Percentiles rank a stretch among this genome's conserved stretches.
phyloP scores from a whole-genome alignment of 495 filamentous ascomycete species.

The Cercophora samala region DNA sequence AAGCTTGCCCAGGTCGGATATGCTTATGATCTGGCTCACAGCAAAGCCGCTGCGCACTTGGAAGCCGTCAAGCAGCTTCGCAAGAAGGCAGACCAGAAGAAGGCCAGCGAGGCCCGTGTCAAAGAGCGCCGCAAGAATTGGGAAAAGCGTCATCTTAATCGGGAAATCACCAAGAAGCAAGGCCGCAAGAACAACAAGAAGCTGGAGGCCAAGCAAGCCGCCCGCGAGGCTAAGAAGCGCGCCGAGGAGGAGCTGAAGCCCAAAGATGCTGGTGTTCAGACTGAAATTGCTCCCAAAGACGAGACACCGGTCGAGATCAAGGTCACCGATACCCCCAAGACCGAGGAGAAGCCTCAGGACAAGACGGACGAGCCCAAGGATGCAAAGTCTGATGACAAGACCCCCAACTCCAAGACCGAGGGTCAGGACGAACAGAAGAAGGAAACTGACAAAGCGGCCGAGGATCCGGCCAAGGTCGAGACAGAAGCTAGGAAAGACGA shows the following conservation, averaged over 20 bases:
- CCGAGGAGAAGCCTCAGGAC: conserved; percentile 31
- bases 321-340: conserved; percentile 29
- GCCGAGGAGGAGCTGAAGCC: conserved; percentile 41
- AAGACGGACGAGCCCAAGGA: conserved; percentile 17
- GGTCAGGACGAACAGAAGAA: conserved; percentile 12
- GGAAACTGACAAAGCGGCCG: conserved; percentile 15
- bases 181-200: conserved; percentile 45
- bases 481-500: conserved; percentile 13
- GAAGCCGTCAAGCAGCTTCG: conserved; percentile 56
- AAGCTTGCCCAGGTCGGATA: conserved; percentile 84
- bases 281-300: conserved; percentile 30
- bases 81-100: conserved; percentile 48
- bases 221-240: conserved; percentile 38
- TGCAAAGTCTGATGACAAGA: conserved; percentile 31
- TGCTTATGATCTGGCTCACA: conserved; percentile 86
- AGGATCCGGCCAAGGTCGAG: conserved; percentile 16
- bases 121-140: conserved; percentile 44
- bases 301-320: conserved; percentile 25
- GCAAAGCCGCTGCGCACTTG: conserved; percentile 65
- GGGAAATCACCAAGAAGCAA: conserved; percentile 44
- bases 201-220: conserved; percentile 33
- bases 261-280: conserved; percentile 42
- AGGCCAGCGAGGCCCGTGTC: conserved; percentile 45
- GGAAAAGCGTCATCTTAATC: conserved; percentile 50
- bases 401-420: conserved; percentile 18